Base-by-base conservation (phyloP, 768 basidiomycete species). In the Leccinum longicurvipes region DNA sequence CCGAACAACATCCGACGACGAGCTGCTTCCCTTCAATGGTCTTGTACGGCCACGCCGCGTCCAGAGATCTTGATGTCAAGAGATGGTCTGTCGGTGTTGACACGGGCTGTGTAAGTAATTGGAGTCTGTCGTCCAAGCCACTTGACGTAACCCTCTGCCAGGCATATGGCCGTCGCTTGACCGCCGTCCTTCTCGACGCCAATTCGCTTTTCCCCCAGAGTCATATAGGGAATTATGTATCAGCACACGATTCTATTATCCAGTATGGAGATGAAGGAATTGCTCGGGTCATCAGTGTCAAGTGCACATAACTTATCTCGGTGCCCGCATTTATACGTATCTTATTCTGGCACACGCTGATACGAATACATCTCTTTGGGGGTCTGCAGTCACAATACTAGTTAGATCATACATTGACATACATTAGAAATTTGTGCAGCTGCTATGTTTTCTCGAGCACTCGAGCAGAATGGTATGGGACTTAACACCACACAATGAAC, bases 21-120 rank as follows among this genome's bases (percentile, higher is more conserved):
- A 67, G 65, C 5, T 93, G 91, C 62, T 79, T 82, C 61, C 88
- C 91, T 2, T 78, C 83, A 1, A 89, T 82, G 36, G 84, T 92
- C n/a, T 72, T 96, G 6, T 97, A 96, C 68, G 95, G 93, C 0
- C 95, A 97, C 64, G 79, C 85, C 8, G 93, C 94, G 6, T 75
- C 80, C 3, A 78, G 90, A 25, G 91, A 89, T 12, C 76, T 97
- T 12, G 91, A 94, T 67, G 70, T 93, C 60, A 86, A 88, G 58
- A 78, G 88, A 21, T 96, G 89, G 87, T 83, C 86, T 3, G 74
- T 93, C 57, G 95, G 95, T 2, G 72, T 96, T 31, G 95, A 98
- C 68, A 80, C 88, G 0, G 94, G 91, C 11, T 96, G 93, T 65
- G 89, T 93, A 67, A 68, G 85, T 76, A 42, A 47, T 36, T 19